Base-by-base conservation (phyloP, 2,329 filamentous ascomycete species). In the Aspergillus pseudotamarii region DNA sequence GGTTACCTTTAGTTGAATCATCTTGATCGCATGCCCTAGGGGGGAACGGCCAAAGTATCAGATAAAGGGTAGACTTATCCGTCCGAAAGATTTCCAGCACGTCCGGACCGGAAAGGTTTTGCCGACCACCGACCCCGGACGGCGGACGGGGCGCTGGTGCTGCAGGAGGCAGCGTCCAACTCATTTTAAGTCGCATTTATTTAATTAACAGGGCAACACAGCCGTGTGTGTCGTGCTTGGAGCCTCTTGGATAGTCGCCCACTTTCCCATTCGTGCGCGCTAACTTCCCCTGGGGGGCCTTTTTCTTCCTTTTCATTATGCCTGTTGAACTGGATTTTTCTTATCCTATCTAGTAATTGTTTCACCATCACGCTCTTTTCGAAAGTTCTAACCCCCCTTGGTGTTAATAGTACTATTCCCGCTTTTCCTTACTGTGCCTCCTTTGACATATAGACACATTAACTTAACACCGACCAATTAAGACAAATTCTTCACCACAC, bases 1-100 rank as follows among this genome's bases (percentile, higher is more conserved):
- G 48, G 14, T 45, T 59, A 80, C 91, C 89, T 94, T 94, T 85
- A 95, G 82, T 87, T 95, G 93, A 81, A 96, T 96, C 92, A 97
- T 98, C 71, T 81, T 90, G 86, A 76, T 75, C 67, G 73, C 74
- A 75, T 77, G 68, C 61, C 69, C 66, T 70, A 62, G 60, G 58
- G 60, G 58, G 53, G 58, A 48, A 38, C 51, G 58, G 26, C 30
- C 54, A n/a, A 41, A 36, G 46, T 41, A 45, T 59, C n/a, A 48
- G 26, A 19, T 43, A 26, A 43, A 48, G 34, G 43, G 45, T 30
- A 12, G 56, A 62, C 53, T 58, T 54, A 46, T 58, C 51, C 30
- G 48, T 51, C 46, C 64, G 64, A 64, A 65, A 69, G 68, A 68
- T 67, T 69, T 65, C 61, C 68, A 64, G 61, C 50, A 57, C 26